These are phyloP conservation scores for Rhizoctonia solani DNA, from an alignment of 1,284 basidiomycete species.

Conservation along the genomic window DNA sequence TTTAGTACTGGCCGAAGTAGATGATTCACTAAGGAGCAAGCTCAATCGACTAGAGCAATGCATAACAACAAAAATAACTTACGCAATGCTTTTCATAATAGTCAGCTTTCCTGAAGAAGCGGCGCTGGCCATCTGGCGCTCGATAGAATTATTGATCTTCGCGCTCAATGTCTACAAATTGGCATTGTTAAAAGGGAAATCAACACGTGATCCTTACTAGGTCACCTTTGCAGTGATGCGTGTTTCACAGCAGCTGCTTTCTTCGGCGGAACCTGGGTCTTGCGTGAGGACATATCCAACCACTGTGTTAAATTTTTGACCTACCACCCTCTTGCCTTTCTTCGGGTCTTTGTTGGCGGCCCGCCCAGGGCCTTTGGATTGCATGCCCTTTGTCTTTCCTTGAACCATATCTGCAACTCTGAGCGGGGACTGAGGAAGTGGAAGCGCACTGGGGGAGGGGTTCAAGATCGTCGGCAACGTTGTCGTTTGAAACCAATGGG, in stretches of 20 bases:
- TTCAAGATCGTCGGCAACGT: no score
- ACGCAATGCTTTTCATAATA: constrained; percentile 72
- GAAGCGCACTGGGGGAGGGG: constrained; percentile 20
- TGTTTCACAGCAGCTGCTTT: constrained; percentile 68
- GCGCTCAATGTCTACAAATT: constrained; percentile 70
- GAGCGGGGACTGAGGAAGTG: constrained; percentile 10
- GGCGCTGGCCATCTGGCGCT: constrained; percentile 85
- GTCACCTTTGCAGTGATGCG: constrained; percentile 66
- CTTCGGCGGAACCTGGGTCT: constrained; percentile 64
- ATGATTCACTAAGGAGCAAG: constrained; percentile 6
- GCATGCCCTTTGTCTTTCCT: constrained; percentile 37
- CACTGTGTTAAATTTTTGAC: not conserved
- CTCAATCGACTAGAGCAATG: not conserved
- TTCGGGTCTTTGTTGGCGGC: constrained; percentile 53
- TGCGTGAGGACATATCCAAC: not conserved
- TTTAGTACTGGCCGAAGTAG: constrained; percentile 29
- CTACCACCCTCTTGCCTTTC: constrained; percentile 63
- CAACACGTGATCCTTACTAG: constrained; percentile 2
- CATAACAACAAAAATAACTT: not conserved
- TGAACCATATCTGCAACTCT: constrained; percentile 37
- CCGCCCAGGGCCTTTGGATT: constrained; percentile 31
- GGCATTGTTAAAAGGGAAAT: constrained; percentile 7
- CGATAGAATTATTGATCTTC: constrained; percentile 88
- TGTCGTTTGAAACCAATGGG: not conserved
- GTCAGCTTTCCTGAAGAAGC: constrained; percentile 83